A percentile compares a stretch with the other conserved stretches of the same genome.
Conservation (phyloP, 352 stramenopile species). For the Phytopythium vexans region DNA sequence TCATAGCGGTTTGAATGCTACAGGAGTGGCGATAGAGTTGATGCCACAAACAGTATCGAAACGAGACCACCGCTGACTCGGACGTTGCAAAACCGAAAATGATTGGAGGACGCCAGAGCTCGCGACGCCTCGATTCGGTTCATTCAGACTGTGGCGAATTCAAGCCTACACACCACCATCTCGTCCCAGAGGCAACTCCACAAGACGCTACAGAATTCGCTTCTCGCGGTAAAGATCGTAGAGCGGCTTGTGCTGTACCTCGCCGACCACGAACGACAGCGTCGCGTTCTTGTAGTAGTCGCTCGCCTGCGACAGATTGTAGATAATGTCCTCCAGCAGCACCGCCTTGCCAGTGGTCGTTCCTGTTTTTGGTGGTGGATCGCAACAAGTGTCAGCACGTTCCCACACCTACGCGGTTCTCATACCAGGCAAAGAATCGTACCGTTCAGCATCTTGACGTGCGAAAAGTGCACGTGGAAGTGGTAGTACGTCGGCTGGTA, state of each 20-base stretch:
- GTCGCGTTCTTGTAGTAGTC: slow-evolving; percentile 74
- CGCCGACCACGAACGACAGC: slow-evolving; percentile 70
- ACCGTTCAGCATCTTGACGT: slow-evolving; percentile 82
- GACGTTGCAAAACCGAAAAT: no score
- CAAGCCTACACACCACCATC: no score
- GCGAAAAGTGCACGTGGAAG: slow-evolving; percentile 85
- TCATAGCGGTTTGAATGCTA: no score
- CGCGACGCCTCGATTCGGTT: no score
- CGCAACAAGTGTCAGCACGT: background rate
- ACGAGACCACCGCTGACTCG: no score
- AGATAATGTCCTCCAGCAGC: slow-evolving; percentile 82
- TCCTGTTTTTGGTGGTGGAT: slow-evolving; percentile 17
- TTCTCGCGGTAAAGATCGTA: slow-evolving; percentile 61
- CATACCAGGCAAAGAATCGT: background rate
- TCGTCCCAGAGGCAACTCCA: background rate
- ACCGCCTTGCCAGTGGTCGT: slow-evolving; percentile 79
- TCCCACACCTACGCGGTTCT: background rate
- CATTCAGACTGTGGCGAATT: no score
- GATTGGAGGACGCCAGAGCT: no score
- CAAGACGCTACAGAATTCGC: slow-evolving; percentile 29
- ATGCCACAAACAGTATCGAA: no score
- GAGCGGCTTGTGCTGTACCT: slow-evolving; percentile 79
- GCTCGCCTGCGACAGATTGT: slow-evolving; percentile 61
- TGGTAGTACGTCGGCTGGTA: slow-evolving; percentile 90
- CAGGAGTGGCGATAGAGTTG: no score